Percentiles rank a stretch among this genome's conserved stretches.
Conservation (phyloP, 495 filamentous ascomycete species). For the Talaromyces proteolyticus region DNA sequence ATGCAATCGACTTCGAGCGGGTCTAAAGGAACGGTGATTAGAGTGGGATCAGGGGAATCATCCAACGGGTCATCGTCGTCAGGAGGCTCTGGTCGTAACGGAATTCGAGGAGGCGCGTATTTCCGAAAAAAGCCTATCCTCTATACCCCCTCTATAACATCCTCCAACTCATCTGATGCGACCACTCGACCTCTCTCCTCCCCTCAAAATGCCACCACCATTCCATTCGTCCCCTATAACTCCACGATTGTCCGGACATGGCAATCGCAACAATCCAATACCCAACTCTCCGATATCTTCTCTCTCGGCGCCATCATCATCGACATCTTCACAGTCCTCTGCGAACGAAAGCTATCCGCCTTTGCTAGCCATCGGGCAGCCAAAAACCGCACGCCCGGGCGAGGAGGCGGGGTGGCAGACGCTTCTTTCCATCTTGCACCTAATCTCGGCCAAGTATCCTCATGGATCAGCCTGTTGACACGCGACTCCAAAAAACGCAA, state of each 20-base stretch:
- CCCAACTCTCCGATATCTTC: conserved; percentile 33
- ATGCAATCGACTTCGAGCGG: conserved; percentile 26
- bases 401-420: conserved; percentile 66
- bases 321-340: conserved; percentile 76
- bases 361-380: conserved; percentile 69
- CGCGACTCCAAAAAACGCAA: conserved; percentile 60
- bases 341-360: conserved; percentile 63
- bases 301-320: conserved; percentile 37
- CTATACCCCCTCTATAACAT: conserved; percentile 29
- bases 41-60: conserved; percentile 27
- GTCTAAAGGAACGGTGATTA: conserved; percentile 36
- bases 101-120: conserved; percentile 9
- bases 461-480: conserved; percentile 67
- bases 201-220: conserved; percentile 9
- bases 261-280: conserved; percentile 30
- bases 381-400: conserved; percentile 61
- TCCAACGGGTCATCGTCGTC: conserved; percentile 32
- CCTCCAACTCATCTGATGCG: conserved; percentile 23
- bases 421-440: conserved; percentile 69
- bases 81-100: conserved; percentile 17
- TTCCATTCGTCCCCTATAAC: conserved; percentile 6
- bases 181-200: conserved; percentile 7
- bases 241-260: conserved; percentile 35
- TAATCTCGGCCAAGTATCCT: conserved; percentile 68
- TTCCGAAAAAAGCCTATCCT: conserved; percentile 24